These are phyloP conservation scores for Tolypocladium paradoxum DNA, from an alignment of 2,329 filamentous ascomycete species.

Conservation along the genomic window DNA sequence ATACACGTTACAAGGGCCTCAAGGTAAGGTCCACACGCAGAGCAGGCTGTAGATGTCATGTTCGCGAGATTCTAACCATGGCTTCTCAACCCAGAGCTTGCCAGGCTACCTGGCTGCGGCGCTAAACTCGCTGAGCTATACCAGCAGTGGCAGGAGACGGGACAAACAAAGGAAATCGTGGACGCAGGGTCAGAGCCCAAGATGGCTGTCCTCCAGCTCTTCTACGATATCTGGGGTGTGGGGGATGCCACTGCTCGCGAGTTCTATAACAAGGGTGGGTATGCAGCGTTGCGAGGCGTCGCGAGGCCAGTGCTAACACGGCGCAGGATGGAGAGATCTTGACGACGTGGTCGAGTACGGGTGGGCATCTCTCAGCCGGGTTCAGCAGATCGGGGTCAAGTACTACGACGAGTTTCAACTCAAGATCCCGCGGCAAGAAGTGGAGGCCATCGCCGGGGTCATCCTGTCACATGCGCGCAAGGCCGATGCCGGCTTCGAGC, in stretches of 20 bases:
- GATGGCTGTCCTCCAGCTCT: constrained; percentile 54
- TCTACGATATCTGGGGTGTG: constrained; percentile 89
- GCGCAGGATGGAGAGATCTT: constrained; percentile 62
- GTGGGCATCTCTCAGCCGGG: constrained; percentile 63
- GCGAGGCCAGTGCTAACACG: constrained; percentile 1
- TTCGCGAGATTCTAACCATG: not conserved
- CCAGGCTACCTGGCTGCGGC: constrained; percentile 66
- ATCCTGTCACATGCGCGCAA: constrained; percentile 57
- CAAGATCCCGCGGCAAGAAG: constrained; percentile 63
- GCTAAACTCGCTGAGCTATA: constrained; percentile 69
- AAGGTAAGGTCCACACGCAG: constrained; percentile 22
- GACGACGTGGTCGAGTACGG: constrained; percentile 79
- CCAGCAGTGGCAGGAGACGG: constrained; percentile 57
- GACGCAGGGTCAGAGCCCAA: constrained; percentile 54
- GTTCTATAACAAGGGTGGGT: constrained; percentile 58
- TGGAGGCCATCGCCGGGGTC: constrained; percentile 53
- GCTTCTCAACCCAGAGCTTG: constrained; percentile 29
- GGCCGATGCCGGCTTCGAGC: constrained; percentile 44
- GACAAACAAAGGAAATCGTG: constrained; percentile 50
- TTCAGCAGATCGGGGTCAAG: constrained; percentile 90
- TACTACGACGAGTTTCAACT: constrained; percentile 77
- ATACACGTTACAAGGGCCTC: constrained; percentile 26
- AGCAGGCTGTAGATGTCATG: not conserved
- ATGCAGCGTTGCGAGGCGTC: not conserved
- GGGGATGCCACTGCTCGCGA: constrained; percentile 69